Percentiles rank a stretch among this genome's conserved stretches.
These are phyloP conservation scores for Diaporthe sp. DNA, from an alignment of 2,329 filamentous ascomycete genomes.

Conservation along the genomic window DNA sequence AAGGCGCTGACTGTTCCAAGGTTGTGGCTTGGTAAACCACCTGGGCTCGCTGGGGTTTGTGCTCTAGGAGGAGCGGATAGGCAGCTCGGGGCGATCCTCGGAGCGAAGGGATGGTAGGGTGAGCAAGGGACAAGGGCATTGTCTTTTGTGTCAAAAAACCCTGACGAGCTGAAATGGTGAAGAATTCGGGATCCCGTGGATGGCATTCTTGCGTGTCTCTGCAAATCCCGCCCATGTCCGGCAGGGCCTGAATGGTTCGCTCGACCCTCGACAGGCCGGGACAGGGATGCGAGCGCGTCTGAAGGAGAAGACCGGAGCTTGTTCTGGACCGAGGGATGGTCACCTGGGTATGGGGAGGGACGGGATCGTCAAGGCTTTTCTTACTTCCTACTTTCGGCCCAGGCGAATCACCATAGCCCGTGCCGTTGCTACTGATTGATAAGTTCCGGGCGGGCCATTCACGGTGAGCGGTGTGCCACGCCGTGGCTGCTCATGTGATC, in stretches of 20 bases:
- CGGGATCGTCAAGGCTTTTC: constrained; percentile 8
- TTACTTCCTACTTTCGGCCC: constrained; percentile 10
- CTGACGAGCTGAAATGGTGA: constrained; percentile 32
- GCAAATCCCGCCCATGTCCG: constrained; percentile 8
- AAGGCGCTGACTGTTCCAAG: constrained; percentile 16
- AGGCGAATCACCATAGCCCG: constrained; percentile 21
- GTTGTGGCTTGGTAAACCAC: neutral
- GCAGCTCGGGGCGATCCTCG: constrained; percentile 28
- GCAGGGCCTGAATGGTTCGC: constrained; percentile 13
- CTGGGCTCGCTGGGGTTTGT: no score
- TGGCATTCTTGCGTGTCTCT: constrained; percentile 14
- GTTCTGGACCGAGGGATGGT: constrained; percentile 30
- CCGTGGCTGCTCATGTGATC: constrained; percentile 26
- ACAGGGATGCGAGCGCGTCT: constrained; percentile 21
- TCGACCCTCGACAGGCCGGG: constrained; percentile 7
- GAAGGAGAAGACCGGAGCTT: constrained; percentile 1
- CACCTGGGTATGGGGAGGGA: neutral
- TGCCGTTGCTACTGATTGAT: constrained; percentile 27
- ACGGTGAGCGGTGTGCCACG: constrained; percentile 33
- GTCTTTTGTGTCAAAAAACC: constrained; percentile 26
- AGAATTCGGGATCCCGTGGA: constrained; percentile 32
- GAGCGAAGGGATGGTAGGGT: constrained; percentile 5
- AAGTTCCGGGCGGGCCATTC: constrained; percentile 21
- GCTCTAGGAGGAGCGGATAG: constrained; percentile 11
- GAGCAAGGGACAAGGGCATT: constrained; percentile 20